Conservation (phyloP, 352 stramenopile species). For the Phytophthora meadii region DNA sequence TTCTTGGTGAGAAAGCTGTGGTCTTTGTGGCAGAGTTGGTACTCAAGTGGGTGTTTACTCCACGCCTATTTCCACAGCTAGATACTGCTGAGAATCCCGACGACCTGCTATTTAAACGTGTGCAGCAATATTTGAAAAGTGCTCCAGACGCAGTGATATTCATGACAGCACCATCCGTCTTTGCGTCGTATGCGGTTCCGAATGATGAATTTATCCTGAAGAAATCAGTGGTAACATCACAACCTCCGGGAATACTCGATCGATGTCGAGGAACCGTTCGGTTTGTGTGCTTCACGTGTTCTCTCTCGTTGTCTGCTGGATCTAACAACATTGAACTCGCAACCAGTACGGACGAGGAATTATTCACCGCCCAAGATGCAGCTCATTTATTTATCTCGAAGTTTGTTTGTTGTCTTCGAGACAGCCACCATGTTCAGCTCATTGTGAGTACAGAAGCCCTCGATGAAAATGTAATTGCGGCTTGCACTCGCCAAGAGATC, state of each 20-base stretch:
- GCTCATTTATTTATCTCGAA: constrained; percentile 38
- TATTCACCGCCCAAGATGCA: constrained; percentile 38
- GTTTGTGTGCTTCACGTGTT: constrained; percentile 59
- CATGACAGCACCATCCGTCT: constrained; percentile 37
- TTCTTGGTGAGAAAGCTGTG: constrained; percentile 38
- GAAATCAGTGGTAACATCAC: constrained; percentile 56
- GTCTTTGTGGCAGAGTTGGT: constrained; percentile 49
- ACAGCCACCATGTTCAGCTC: constrained; percentile 39
- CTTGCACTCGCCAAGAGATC: constrained; percentile 53
- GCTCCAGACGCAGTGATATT: constrained; percentile 47
- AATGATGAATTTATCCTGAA: constrained; percentile 57
- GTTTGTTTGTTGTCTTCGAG: constrained; percentile 34
- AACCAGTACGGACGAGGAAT: constrained; percentile 18
- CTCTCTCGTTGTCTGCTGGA: constrained; percentile 40
- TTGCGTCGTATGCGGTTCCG: constrained; percentile 46
- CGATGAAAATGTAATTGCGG: constrained; percentile 48
- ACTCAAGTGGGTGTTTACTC: constrained; percentile 60
- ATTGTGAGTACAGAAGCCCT: constrained; percentile 58
- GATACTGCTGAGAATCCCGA: background rate
- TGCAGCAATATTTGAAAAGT: constrained; percentile 46
- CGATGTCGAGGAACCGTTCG: background rate
- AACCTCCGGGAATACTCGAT: constrained; percentile 41
- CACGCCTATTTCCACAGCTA: background rate
- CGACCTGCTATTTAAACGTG: constrained; percentile 29
- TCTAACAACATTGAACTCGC: constrained; percentile 49